Percentiles rank a stretch among this genome's conserved stretches.
These are phyloP conservation scores for Pascua sp. DNA, from an alignment of 1,284 basidiomycete genomes.

Conservation along the genomic window DNA sequence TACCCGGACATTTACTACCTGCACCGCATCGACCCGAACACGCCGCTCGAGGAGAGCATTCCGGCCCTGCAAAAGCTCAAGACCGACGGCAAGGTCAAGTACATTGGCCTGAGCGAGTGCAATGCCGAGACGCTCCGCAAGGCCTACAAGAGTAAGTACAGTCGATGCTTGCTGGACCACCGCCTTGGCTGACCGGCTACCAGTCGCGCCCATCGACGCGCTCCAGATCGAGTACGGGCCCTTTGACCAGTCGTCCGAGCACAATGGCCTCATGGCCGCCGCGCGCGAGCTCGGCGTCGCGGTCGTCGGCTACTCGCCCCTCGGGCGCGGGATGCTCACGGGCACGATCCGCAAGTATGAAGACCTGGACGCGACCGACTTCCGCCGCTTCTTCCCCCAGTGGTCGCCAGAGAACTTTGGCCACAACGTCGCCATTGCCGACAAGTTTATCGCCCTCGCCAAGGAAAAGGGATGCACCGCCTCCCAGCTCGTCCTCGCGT, in stretches of 20 bases:
- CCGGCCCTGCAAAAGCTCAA: constrained; percentile 43
- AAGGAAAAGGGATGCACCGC: constrained; percentile 39
- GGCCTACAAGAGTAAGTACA: constrained; percentile 52
- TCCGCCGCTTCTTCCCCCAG: constrained; percentile 35
- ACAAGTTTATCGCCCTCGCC: constrained; percentile 31
- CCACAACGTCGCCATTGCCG: constrained; percentile 41
- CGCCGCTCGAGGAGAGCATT: constrained; percentile 41
- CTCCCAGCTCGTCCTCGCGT: constrained; percentile 49
- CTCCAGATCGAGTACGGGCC: no score
- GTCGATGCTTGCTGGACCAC: no score
- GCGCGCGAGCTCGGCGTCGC: constrained; percentile 45
- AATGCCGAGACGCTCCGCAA: constrained; percentile 60
- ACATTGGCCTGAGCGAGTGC: constrained; percentile 57
- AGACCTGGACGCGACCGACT: constrained; percentile 25
- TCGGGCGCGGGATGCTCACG: constrained; percentile 47
- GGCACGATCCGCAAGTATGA: constrained; percentile 34
- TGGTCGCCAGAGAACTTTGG: constrained; percentile 40
- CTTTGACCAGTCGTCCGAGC: no score
- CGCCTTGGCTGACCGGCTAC: no score
- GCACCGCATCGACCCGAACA: constrained; percentile 45
- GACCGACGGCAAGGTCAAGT: constrained; percentile 46
- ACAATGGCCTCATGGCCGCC: constrained; percentile 42
- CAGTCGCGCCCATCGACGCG: no score
- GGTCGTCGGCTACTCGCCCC: constrained; percentile 47
- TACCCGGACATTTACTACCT: constrained; percentile 51